These are phyloP conservation scores for Leptographium lundbergii DNA, from an alignment of 2,329 filamentous ascomycete species.

Conservation along the genomic window DNA sequence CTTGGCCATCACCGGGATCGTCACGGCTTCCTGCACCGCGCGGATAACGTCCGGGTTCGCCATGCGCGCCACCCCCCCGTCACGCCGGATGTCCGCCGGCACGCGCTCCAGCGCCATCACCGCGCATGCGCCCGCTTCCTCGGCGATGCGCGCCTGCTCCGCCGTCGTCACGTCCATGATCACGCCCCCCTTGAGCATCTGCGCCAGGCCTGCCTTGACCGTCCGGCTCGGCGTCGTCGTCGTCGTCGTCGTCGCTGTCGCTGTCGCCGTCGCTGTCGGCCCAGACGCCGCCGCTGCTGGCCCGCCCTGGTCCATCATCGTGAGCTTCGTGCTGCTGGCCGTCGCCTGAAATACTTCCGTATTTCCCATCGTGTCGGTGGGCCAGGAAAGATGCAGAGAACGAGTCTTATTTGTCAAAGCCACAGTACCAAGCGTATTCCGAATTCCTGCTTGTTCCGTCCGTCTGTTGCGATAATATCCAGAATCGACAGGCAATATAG, in stretches of 20 bases:
- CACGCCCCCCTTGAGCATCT: constrained; percentile 98
- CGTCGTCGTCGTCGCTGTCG: neutral
- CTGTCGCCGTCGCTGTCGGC: neutral
- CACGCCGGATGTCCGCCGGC: constrained; percentile 82
- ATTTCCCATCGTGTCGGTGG: neutral
- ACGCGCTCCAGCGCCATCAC: constrained; percentile 99
- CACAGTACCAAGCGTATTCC: no score
- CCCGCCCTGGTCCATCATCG: neutral
- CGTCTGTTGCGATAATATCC: no score
- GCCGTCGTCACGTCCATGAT: constrained; percentile 99
- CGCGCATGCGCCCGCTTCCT: constrained; percentile 88
- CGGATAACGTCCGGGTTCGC: constrained; percentile 89
- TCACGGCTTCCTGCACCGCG: constrained; percentile 88
- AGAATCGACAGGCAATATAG: no score
- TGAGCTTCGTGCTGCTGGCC: neutral
- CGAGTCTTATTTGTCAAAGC: no score
- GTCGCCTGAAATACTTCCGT: neutral
- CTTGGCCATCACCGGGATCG: constrained; percentile 98
- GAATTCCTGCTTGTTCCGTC: no score
- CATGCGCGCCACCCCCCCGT: constrained; percentile 95
- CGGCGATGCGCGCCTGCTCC: constrained; percentile 88
- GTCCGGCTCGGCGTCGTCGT: constrained; percentile 16
- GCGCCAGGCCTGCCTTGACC: constrained; percentile 87
- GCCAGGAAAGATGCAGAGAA: neutral
- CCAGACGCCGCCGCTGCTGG: neutral